Evolutionary conservation across 202 grass and related monocot genomes (phyloP).

Genomic region (Elaeis oleifera): DNA sequence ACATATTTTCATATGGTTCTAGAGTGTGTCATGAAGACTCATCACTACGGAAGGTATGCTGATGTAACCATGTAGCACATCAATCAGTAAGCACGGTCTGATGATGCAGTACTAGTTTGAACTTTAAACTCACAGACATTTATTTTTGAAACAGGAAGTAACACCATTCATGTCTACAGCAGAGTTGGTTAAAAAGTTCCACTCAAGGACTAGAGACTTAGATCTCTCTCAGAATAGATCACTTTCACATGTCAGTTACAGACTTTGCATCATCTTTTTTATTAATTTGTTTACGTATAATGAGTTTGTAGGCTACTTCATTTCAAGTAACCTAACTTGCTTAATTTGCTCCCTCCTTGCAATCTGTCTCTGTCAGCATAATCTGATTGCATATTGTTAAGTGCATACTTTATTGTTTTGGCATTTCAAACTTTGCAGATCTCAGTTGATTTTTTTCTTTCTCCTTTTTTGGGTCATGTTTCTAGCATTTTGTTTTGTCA

Average conservation of each 20-base stretch:
- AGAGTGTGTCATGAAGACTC: conserved; percentile 26
- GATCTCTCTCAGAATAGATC: conserved; percentile 28
- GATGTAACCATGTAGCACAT: conserved; percentile 6
- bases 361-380: no score
- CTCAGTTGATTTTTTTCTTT: no score
- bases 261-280: conserved; percentile 8
- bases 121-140: no score
- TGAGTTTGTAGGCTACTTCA: no score
- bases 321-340: no score
- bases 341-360: no score
- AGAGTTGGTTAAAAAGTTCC: conserved; percentile 83
- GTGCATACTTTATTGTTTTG: no score
- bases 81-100: not conserved
- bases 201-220: conserved; percentile 67
- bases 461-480: no score
- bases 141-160: conserved; percentile 33
- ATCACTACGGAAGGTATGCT: conserved; percentile 39
- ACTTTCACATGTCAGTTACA: conserved; percentile 43
- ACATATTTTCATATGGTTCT: conserved; percentile 26
- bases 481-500: no score
- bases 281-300: not conserved
- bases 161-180: conserved; percentile 63
- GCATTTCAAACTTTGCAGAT: no score
- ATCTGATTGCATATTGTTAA: no score
- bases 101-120: no score